Evolutionary conservation across 495 filamentous ascomycete genomes (phyloP).

Genomic region (Xylaria nigripes): DNA sequence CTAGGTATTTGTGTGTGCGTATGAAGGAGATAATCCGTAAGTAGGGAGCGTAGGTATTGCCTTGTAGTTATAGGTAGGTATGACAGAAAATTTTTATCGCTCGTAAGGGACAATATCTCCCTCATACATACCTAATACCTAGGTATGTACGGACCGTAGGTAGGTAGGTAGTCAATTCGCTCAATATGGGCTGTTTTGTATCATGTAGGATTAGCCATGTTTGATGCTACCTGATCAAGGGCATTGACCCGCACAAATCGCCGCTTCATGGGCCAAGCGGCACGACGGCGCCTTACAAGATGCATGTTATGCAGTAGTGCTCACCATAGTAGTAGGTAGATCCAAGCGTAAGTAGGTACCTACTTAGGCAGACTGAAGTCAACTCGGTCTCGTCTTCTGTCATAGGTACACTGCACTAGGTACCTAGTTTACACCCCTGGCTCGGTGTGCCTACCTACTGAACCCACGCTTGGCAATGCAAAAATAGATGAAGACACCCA

Average conservation of each 20-base stretch:
- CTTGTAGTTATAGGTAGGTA: not conserved
- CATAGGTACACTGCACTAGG: not conserved
- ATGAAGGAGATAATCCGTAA: too few species aligned
- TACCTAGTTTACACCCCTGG: not conserved
- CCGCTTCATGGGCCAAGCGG: constrained; percentile 7
- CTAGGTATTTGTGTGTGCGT: too few species aligned
- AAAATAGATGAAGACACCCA: not conserved
- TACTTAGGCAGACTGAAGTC: not conserved
- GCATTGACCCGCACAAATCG: constrained; percentile 9
- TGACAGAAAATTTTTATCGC: constrained; percentile 9
- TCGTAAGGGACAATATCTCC: constrained; percentile 3
- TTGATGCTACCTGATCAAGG: not conserved
- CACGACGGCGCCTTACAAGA: constrained; percentile 10
- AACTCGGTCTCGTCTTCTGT: not conserved
- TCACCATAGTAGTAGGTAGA: not conserved
- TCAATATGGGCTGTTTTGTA: not conserved
- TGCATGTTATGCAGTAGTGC: constrained; percentile 16
- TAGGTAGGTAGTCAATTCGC: not conserved
- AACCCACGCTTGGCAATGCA: not conserved
- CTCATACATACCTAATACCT: not conserved
- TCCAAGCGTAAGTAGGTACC: not conserved
- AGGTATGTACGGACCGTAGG: too few species aligned
- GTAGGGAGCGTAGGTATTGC: too few species aligned
- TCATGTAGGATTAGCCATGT: not conserved
- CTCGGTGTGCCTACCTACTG: not conserved